Evolutionary conservation across 176 grass and related monocot genomes (phyloP).

Genomic region (Eremochloa ophiuroides): DNA sequence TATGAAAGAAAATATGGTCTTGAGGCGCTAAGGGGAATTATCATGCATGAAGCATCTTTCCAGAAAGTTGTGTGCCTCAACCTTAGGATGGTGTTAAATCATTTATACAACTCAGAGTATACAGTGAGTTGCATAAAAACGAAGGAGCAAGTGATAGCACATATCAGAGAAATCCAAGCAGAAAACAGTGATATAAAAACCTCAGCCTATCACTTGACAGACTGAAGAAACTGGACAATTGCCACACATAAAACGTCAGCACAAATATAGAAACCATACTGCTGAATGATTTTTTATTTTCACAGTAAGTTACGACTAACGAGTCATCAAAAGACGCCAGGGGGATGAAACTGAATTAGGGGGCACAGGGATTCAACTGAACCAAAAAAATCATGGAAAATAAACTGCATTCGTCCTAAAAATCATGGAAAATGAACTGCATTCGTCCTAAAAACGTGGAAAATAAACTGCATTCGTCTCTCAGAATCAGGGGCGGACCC

Average conservation of each 20-base stretch:
- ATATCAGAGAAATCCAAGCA: not conserved
- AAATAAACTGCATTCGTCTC: no score
- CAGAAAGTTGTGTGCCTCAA: not conserved
- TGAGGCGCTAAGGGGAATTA: not conserved
- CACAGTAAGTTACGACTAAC: not conserved
- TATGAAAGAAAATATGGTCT: not conserved
- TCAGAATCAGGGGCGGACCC: no score
- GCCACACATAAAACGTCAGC: not conserved
- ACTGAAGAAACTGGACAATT: not conserved
- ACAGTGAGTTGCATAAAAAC: not conserved
- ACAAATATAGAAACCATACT: not conserved
- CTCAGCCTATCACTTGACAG: no score
- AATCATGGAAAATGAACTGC: no score
- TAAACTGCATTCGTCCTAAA: no score
- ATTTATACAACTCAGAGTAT: not conserved
- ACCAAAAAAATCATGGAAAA: no score
- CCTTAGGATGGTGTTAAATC: not conserved
- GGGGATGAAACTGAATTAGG: not conserved
- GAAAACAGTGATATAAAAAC: not conserved
- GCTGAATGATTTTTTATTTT: not conserved
- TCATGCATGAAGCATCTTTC: not conserved
- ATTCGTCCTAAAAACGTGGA: no score
- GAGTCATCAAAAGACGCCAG: not conserved
- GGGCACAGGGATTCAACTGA: not conserved
- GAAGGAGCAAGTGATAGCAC: not conserved